Evolutionary conservation across 2,329 filamentous ascomycete genomes (phyloP), one percentile per base, ranked within the genome.

Genomic region (Parastagonospora nodorum): DNA sequence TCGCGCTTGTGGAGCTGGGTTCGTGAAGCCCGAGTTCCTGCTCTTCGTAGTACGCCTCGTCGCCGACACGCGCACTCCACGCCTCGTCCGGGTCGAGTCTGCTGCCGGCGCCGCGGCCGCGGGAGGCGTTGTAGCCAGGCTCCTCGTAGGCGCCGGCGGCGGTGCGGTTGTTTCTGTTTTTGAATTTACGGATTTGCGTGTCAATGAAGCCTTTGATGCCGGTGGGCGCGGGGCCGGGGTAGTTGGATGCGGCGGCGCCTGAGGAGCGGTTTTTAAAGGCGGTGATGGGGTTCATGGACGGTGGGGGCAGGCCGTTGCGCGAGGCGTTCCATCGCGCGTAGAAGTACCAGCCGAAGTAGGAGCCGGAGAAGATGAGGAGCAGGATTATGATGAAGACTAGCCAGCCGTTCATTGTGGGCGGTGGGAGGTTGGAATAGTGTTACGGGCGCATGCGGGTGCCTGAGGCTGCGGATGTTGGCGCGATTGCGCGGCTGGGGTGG

Each of bases 31-130:
- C 87, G 5, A 91, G 77, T 73, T 92, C 89, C 67, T 89, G 85
- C 75, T 90, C 88, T 69, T 93, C 90, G 67, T 90, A 88, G 72
- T 90, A 90, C 14, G 87, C 84, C 72, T 92, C 89, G 61, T 85
- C 81, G 50, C 88, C 89, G 4, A 95, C 89, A 52, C 89, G 80
- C 57, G 89, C 76, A 75, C 94, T 90, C 91, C 91, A 96, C 2
- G 90, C 89, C 67, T 92, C 89, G 69, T 95, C 90, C 1, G 89
- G 89, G 66, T 94, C 90, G 39, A 91, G 81, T 1, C 86, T 85
- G 70, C 88, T 87, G 37, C 55, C 68, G 45, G 61, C 66, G 39
- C 76, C 75, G 28, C 72, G 68, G 48, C 76, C 76, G 14, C 68
- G 69, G 29, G 51, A 44, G 33, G 57, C 63, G 12, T 45, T 73